Conservation (phyloP, 441 rosid genomes). For the Populus hybrid region DNA sequence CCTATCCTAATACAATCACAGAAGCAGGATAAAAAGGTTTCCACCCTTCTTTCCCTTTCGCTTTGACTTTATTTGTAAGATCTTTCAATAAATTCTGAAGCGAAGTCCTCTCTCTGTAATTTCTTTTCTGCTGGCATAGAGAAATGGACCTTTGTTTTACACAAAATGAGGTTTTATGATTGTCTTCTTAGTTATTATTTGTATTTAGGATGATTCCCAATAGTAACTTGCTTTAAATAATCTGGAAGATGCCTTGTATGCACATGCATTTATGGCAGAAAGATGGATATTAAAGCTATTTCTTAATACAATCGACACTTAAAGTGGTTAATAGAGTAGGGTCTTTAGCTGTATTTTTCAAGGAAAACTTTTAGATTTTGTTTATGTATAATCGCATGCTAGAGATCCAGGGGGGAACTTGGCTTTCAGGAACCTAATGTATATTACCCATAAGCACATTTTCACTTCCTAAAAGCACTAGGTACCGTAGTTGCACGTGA, state of each 20-base stretch:
- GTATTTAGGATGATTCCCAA: too few relatives aligned
- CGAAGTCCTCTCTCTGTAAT: neutral
- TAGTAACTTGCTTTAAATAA: too few relatives aligned
- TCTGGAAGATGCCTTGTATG: neutral
- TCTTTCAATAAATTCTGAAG: neutral
- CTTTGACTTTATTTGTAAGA: constrained; percentile 8
- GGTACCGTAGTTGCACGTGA: neutral
- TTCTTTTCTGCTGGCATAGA: neutral
- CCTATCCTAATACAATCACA: constrained; percentile 57
- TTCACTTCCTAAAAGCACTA: neutral
- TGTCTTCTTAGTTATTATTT: neutral
- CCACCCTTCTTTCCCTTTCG: neutral
- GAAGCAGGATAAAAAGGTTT: constrained; percentile 49
- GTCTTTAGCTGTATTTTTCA: neutral
- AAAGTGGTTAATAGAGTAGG: neutral
- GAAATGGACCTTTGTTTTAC: neutral
- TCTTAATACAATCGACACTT: neutral
- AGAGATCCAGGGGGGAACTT: neutral
- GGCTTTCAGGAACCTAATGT: neutral
- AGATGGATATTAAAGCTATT: neutral
- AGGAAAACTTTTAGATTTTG: neutral
- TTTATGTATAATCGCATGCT: neutral
- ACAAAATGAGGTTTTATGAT: neutral
- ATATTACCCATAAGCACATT: neutral
- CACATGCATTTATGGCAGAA: neutral